Evolutionary conservation across 306 rosid species (phyloP), one percentile per base, ranked within the genome.

Genomic region (Fagus sylvatica): DNA sequence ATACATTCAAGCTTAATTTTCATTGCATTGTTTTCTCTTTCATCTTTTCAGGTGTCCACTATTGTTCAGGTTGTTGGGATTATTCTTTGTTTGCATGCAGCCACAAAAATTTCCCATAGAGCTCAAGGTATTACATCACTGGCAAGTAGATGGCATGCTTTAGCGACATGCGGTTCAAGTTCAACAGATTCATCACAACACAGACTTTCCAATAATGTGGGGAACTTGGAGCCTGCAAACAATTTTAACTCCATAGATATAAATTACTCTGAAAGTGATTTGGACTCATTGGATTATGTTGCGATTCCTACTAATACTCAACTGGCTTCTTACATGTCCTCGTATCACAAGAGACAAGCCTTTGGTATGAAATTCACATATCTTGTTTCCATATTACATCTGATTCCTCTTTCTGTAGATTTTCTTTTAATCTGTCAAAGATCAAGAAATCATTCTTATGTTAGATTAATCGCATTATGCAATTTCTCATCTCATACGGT

Each of bases 101-200:
- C 96, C 2, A 90, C 98, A 6, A 93, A 84, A 83, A 90, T 93
- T 73, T 90, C 98, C 57, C 92, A 89, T 66, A 90, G 96, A 84
- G 98, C 98, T 57, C 98, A 90, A 80, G 87, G 85, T 37, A 78
- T 90, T 75, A 91, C 87, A 57, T 83, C 96, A 11, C 84, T 82
- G 61, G 98, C 98, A 76, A 87, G 93, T 81, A 81, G 91, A 80
- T 89, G 98, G 98, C 96, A 93, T 66, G 96, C 98, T 12, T 69
- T 89, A 60, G 72, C 87, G 49, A 88, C 98, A 4, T 89, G 92
- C 53, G 54, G 85, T 70, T 74, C 93, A 69, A 74, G 85, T 70
- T 74, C 93, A 69, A 74, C 84, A 30, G 92, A 92, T 74, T 53
- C 85, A 33, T 78, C 92, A 46, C 87, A 83, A 17, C 51, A 77